Evolutionary conservation across 2,329 filamentous ascomycete genomes (phyloP).

Genomic region (Verticillium longisporum): DNA sequence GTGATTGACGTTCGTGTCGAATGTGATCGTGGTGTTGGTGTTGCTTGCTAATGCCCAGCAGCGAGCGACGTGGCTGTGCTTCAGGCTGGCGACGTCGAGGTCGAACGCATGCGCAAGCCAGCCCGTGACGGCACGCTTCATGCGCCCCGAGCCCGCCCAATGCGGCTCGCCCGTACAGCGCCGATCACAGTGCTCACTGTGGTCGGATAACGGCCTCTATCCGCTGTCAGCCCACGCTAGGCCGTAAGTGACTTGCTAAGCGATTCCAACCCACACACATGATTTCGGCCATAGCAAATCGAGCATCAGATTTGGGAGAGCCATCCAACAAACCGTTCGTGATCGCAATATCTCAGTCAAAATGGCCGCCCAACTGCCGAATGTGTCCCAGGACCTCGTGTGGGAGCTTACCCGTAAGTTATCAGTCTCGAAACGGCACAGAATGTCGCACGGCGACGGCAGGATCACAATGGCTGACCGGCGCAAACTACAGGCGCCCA

Average conservation of each 20-base stretch:
- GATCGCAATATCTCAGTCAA: slow-evolving; percentile 36
- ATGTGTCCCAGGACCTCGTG: slow-evolving; percentile 84
- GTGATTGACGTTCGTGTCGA: neutral
- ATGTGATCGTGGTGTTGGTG: neutral
- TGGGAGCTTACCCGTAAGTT: slow-evolving; percentile 93
- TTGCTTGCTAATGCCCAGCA: neutral
- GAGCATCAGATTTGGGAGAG: slow-evolving; percentile 7
- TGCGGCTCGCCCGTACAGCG: neutral
- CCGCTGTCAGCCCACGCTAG: neutral
- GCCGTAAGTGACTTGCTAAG: slow-evolving; percentile 1
- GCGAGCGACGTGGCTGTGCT: neutral
- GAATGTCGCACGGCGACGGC: neutral
- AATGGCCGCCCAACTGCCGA: slow-evolving; percentile 54
- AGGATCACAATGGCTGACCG: slow-evolving; percentile 1
- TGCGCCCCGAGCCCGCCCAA: neutral
- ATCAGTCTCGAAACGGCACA: neutral
- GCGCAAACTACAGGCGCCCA: slow-evolving; percentile 56
- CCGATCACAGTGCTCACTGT: neutral
- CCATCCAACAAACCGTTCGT: slow-evolving; percentile 14
- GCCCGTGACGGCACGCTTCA: neutral
- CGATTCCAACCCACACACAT: neutral
- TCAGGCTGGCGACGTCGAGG: neutral
- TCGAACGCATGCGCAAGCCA: neutral
- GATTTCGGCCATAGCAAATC: neutral
- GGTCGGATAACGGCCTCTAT: neutral